Base-by-base conservation (phyloP, 1,139 yeast genomes). In the Hemisphaericaspora xylanilytica region DNA sequence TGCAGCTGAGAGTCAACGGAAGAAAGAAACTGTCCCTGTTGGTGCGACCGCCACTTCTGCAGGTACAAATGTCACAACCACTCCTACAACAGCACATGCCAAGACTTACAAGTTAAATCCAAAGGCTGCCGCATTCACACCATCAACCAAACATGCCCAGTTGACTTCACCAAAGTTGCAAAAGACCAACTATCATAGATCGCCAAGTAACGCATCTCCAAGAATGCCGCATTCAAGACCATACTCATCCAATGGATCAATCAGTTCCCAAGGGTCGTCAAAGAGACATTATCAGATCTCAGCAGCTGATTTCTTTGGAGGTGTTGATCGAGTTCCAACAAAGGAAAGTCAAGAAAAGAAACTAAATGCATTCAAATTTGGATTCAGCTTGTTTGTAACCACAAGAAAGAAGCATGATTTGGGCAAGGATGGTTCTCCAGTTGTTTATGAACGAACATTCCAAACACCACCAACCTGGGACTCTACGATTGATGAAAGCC, bases 391-490 rank as follows among this genome's bases (percentile, higher is more conserved):
- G 49, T 78, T 85, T 48, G 46, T 63, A 6, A 65, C 73, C 9
- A 66, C 74, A 3, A 64, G 63, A 41, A 47, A 50, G 18, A 68
- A 63, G 28, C 61, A 64, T 39, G 58, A 61, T 28, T 25, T 12
- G n/a, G 65, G 63, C n/a, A 61, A 57, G 10, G 59, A 60, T 10
- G 49, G 45, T 48, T 33, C 37, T 11, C 34, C 33, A 4, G 29
- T 58, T 37, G 52, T 49, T 37, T 61, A 49, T 44, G 92, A 82
- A 49, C 78, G 72, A 49, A 81, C 95, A 1, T 87, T 75, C 58
- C 70, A 73, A 34, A 83, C 94, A 0, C 83, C 88, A 4, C 95
- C 96, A 38, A 83, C 92, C 0, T 87, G 96, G 96, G 69, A 71
- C 21, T 67, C 73, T 16, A 80, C 83, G 3, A 61, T 73, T 18